phyloP scores from a whole-genome alignment of 140 eudicot genomes.

The Cichorium intybus region DNA sequence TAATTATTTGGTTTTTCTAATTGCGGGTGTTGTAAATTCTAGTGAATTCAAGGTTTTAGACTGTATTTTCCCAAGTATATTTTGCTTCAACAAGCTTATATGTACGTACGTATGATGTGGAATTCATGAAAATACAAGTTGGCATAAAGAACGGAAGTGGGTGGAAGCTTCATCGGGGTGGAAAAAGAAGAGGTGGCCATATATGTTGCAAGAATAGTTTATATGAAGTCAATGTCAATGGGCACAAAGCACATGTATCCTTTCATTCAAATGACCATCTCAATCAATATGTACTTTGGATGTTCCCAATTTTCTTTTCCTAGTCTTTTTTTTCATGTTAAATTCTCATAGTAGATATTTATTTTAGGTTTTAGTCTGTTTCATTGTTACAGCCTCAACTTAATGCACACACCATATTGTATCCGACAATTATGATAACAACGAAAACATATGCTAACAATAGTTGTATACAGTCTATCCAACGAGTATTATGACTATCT shows the following conservation, averaged over 20 bases:
- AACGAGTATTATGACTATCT: background rate
- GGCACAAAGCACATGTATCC: slow-evolving; percentile 23
- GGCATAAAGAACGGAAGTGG: slow-evolving; percentile 9
- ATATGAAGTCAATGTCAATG: slow-evolving; percentile 21
- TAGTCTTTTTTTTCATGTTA: background rate
- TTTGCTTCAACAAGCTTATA: background rate
- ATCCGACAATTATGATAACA: no score
- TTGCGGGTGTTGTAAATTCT: no score
- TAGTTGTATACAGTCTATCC: background rate
- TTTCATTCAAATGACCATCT: background rate
- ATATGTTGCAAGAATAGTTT: slow-evolving; percentile 6
- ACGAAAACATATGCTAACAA: no score
- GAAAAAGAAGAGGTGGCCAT: slow-evolving; percentile 26
- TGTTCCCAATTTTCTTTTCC: background rate
- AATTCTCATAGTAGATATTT: background rate
- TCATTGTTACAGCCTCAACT: background rate
- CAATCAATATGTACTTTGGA: background rate
- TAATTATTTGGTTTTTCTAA: no score
- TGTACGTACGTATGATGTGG: background rate
- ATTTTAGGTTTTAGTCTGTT: background rate
- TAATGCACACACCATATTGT: background rate
- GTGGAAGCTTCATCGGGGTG: slow-evolving; percentile 12
- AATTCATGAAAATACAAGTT: background rate
- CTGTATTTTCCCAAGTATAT: no score
- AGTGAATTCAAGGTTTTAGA: no score